Percentiles rank a stretch among this genome's conserved stretches.
Evolutionary conservation across 2,329 filamentous ascomycete species (phyloP).

Genomic region (Aureobasidium sp.): DNA sequence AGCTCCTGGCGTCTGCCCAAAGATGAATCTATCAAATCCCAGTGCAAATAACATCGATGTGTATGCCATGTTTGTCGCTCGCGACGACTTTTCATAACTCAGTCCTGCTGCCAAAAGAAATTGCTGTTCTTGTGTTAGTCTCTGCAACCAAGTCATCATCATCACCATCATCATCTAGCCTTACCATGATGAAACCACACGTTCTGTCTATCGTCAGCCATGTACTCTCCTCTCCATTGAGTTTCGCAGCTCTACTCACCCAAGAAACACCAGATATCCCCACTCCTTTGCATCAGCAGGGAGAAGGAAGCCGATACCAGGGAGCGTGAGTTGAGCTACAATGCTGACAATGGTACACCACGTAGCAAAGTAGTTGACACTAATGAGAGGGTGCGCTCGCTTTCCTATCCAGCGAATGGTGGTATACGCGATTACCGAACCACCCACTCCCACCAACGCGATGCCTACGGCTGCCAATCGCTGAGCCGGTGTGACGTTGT

Average conservation of each 20-base stretch:
- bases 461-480: slow-evolving; percentile 63
- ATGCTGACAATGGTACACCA: slow-evolving; percentile 64
- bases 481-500: slow-evolving; percentile 52
- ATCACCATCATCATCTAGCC: slow-evolving; percentile 14
- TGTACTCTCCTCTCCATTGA: neutral
- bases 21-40: slow-evolving; percentile 57
- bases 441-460: slow-evolving; percentile 70
- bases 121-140: slow-evolving; percentile 43
- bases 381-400: slow-evolving; percentile 73
- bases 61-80: slow-evolving; percentile 62
- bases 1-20: slow-evolving; percentile 51
- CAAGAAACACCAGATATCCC: slow-evolving; percentile 61
- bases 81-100: slow-evolving; percentile 58
- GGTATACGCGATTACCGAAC: slow-evolving; percentile 66
- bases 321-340: slow-evolving; percentile 50
- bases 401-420: slow-evolving; percentile 73
- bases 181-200: slow-evolving; percentile 67
- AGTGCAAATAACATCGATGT: slow-evolving; percentile 65
- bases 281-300: slow-evolving; percentile 54
- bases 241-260: slow-evolving; percentile 27
- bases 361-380: slow-evolving; percentile 74
- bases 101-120: slow-evolving; percentile 75
- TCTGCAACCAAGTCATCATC: neutral
- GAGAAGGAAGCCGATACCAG: slow-evolving; percentile 51
- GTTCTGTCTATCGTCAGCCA: slow-evolving; percentile 24